Percentiles rank a stretch among this genome's conserved stretches.
These are phyloP conservation scores for Zanthoxylum bungeanum DNA, from an alignment of 345 rosid species.

Conservation along the genomic window DNA sequence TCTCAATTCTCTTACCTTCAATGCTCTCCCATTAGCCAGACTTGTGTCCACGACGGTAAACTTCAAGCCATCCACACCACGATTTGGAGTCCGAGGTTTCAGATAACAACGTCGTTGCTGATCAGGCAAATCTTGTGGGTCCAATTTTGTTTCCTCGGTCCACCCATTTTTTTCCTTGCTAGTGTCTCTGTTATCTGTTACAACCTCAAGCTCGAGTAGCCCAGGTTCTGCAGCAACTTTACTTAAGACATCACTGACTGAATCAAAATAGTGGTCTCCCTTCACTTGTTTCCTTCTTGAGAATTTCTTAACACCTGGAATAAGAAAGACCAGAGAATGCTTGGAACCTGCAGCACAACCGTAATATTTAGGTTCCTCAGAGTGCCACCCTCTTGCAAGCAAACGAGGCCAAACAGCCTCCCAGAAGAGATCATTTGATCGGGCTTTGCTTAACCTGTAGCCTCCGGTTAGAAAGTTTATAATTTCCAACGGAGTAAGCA, in stretches of 20 bases:
- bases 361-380: constrained; percentile 64
- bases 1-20: constrained; percentile 42
- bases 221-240: constrained; percentile 47
- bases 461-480: constrained; percentile 62
- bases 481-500: constrained; percentile 54
- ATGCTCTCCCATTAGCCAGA: constrained; percentile 25
- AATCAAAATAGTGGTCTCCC: constrained; percentile 74
- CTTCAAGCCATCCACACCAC: constrained; percentile 22
- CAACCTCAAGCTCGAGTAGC: constrained; percentile 50
- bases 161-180: constrained; percentile 22
- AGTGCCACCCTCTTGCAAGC: constrained; percentile 89
- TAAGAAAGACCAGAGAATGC: constrained; percentile 65
- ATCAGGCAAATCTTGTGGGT: constrained; percentile 28
- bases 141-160: constrained; percentile 21
- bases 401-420: constrained; percentile 97
- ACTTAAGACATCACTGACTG: constrained; percentile 50
- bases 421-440: constrained; percentile 83
- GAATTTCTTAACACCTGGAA: constrained; percentile 68
- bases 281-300: constrained; percentile 72
- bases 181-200: constrained; percentile 7
- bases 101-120: constrained; percentile 42
- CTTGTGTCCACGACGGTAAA: constrained; percentile 60
- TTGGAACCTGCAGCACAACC: constrained; percentile 29
- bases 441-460: constrained; percentile 71
- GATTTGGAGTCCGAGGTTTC: constrained; percentile 36